Conservation (phyloP, 257 asterid genomes). For the Ligustrum vulgare region DNA sequence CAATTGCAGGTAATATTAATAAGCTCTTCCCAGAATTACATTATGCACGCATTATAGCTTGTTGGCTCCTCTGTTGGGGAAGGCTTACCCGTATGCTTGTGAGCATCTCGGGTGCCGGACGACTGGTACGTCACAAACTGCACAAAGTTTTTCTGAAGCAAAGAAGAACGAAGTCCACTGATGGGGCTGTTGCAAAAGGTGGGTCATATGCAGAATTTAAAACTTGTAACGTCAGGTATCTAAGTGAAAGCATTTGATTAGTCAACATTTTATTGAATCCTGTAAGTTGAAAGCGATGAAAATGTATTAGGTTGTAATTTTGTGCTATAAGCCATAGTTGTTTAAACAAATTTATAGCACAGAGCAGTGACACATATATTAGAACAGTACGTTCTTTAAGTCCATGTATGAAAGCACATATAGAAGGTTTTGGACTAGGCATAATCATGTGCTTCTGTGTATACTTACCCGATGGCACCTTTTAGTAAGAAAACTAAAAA, state of each 20-base stretch:
- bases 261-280: conserved; percentile 6
- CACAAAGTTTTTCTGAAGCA: conserved; percentile 39
- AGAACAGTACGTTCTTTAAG: neutral
- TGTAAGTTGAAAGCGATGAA: conserved; percentile 13
- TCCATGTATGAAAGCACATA: neutral
- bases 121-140: no score
- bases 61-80: no score
- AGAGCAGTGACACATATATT: neutral
- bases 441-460: neutral
- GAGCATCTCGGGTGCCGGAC: no score
- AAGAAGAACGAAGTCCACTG: conserved; percentile 57
- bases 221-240: conserved; percentile 2
- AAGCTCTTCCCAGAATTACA: no score
- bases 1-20: no score
- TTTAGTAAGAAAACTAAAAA: neutral
- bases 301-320: neutral
- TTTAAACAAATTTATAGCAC: conserved; percentile 12
- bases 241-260: conserved; percentile 5
- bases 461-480: neutral
- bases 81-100: no score
- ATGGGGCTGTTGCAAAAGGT: conserved; percentile 58
- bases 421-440: no score
- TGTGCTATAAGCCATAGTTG: conserved; percentile 10
- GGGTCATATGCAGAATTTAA: neutral
- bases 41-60: no score